Percentiles rank a stretch among this genome's conserved stretches.
Conservation (phyloP, 768 basidiomycete species). For the Trametes punicea region DNA sequence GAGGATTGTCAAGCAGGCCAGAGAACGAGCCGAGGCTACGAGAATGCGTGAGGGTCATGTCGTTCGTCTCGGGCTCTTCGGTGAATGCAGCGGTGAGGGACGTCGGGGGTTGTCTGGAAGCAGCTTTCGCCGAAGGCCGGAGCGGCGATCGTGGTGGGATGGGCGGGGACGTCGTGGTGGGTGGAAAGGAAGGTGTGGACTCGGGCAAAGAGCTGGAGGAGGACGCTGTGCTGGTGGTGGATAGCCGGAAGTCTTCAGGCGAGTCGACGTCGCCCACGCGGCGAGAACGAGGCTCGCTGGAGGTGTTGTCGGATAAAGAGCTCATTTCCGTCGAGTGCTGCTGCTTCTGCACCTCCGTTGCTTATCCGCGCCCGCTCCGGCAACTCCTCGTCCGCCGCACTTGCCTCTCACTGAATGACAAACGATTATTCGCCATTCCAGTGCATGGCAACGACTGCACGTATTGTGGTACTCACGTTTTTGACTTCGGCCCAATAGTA, state of each 20-base stretch:
- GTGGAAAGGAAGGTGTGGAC: slow-evolving; percentile 24
- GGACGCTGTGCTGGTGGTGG: slow-evolving; percentile 16
- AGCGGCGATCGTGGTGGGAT: slow-evolving; percentile 31
- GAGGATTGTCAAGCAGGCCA: slow-evolving; percentile 21
- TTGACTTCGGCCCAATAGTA: too few species aligned
- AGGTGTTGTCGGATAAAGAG: slow-evolving; percentile 23
- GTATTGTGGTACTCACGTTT: slow-evolving; percentile 11
- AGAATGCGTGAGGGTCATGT: slow-evolving; percentile 27
- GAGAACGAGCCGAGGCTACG: slow-evolving; percentile 30
- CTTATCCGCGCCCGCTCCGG: slow-evolving; percentile 16
- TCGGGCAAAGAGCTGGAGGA: slow-evolving; percentile 13
- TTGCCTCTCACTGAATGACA: neutral
- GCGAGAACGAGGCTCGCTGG: slow-evolving; percentile 32
- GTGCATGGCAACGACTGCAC: neutral
- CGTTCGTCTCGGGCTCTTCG: slow-evolving; percentile 10
- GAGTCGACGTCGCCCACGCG: slow-evolving; percentile 27
- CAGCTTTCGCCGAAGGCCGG: slow-evolving; percentile 21
- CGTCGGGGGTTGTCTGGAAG: neutral
- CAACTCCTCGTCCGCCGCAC: slow-evolving; percentile 9
- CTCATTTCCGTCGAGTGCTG: slow-evolving; percentile 23
- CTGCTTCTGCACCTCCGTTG: slow-evolving; percentile 10
- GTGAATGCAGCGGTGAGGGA: slow-evolving; percentile 15
- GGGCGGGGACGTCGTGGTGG: slow-evolving; percentile 21
- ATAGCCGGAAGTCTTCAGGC: slow-evolving; percentile 23
- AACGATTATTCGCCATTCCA: neutral